Evolutionary conservation across 73 alveolate species (phyloP).

Genomic region (Symbiodinium natans): DNA sequence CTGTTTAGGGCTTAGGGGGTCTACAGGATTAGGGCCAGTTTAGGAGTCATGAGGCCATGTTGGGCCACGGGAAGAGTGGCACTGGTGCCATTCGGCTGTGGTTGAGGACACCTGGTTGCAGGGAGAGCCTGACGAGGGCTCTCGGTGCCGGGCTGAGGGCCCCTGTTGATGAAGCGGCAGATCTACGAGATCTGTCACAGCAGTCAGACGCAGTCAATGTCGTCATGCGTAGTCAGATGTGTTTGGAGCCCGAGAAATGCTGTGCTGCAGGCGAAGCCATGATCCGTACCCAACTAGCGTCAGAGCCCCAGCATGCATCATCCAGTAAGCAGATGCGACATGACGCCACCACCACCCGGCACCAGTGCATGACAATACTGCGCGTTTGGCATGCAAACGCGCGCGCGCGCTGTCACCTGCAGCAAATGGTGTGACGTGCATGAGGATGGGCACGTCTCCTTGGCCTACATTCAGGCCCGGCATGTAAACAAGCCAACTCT

Average conservation of each 20-base stretch:
- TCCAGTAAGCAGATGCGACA: neutral
- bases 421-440: neutral
- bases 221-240: no score
- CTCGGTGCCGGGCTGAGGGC: neutral
- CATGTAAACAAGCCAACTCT: neutral
- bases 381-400: neutral
- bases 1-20: no score
- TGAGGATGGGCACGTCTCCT: slow-evolving; percentile 79
- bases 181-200: no score
- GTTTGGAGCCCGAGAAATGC: no score
- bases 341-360: neutral
- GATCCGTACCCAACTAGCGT: slow-evolving; percentile 76
- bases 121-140: slow-evolving; percentile 38
- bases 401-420: neutral
- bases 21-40: no score
- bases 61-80: neutral
- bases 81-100: no score
- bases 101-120: slow-evolving; percentile 63
- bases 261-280: slow-evolving; percentile 68
- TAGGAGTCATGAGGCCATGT: neutral
- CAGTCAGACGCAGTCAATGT: no score
- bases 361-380: neutral
- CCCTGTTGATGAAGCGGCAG: no score
- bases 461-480: slow-evolving; percentile 86
- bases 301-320: neutral